These are phyloP conservation scores for Stagonosporopsis vannaccii DNA, from an alignment of 2,329 filamentous ascomycete genomes.

Conservation along the genomic window DNA sequence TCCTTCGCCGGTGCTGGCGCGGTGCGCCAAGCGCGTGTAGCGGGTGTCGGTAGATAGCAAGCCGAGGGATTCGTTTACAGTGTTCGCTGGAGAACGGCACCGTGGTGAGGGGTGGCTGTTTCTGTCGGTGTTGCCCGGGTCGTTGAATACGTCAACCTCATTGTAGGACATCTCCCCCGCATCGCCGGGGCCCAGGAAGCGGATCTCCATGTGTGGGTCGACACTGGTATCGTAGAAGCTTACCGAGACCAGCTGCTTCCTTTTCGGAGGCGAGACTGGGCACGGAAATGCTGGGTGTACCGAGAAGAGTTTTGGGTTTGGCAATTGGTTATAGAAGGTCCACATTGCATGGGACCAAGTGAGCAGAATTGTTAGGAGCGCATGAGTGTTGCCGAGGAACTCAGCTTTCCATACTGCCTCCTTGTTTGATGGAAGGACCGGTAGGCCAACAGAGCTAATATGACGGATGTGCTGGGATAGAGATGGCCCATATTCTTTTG, in stretches of 20 bases:
- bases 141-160: conserved; percentile 33
- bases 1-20: conserved; percentile 19
- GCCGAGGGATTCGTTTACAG: conserved; percentile 4
- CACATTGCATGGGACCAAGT: conserved; percentile 31
- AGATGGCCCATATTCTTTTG: background rate
- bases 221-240: conserved; percentile 31
- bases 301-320: conserved; percentile 19
- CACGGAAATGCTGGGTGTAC: conserved; percentile 29
- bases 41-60: background rate
- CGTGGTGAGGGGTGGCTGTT: background rate
- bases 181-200: conserved; percentile 29
- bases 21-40: conserved; percentile 3
- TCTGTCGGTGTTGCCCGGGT: background rate
- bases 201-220: conserved; percentile 27
- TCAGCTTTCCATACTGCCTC: conserved; percentile 9
- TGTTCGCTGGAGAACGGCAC: background rate
- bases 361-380: conserved; percentile 25
- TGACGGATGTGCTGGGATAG: conserved; percentile 1
- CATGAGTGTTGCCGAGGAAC: conserved; percentile 27
- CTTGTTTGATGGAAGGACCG: conserved; percentile 9
- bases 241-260: conserved; percentile 23
- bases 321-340: conserved; percentile 15
- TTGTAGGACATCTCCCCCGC: conserved; percentile 23
- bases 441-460: conserved; percentile 14
- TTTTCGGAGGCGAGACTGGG: conserved; percentile 18